Evolutionary conservation across 441 rosid species (phyloP), one percentile per base, ranked within the genome.

Genomic region (Gossypium davidsonii): DNA sequence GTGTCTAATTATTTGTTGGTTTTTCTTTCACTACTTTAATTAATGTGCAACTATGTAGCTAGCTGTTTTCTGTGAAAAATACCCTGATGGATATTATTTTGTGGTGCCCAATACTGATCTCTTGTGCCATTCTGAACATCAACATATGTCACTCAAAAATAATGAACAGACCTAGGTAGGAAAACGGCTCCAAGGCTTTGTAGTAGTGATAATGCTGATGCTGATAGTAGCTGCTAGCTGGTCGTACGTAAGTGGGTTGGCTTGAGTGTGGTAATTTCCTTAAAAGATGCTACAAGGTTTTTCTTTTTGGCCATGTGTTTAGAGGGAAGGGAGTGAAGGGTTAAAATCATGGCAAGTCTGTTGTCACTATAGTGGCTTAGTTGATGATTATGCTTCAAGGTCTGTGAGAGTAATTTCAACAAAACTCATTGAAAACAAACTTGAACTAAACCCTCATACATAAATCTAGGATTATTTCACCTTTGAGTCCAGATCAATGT

Each of bases 81-180:
- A 60, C 15, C 21, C 12, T 60, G 21, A 60, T 31, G 23, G 7
- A 28, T 18, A 4, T 59, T 12, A 4, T 59, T 5, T 59, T n/a
- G 21, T 60, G 39, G 10, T 34, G 39, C 8, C 39, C 39, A 34
- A 34, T 6, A 34, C 39, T 34, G 39, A 25, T 15, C 12, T 58
- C 17, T 59, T 26, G 9, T 66, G 39, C 18, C 11, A 4, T 21
- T 21, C 5, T 46, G 25, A 6, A 21, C 20, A 42, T 46, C 6
- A 23, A 23, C 2, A 58, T 58, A 9, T 20, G 28, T 1, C 2
- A 52, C 57, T 17, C 57, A 15, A 15, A 52, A 73, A 73, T 72
- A 74, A 75, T 42, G 42, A 64, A 73, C 57, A 61, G 74, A 74
- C 64, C 76, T 66, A 46, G 64, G 28, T 68, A 75, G 73, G 51